Evolutionary conservation across 208 protist species (phyloP).

Genomic region (Strigomonas galati): DNA sequence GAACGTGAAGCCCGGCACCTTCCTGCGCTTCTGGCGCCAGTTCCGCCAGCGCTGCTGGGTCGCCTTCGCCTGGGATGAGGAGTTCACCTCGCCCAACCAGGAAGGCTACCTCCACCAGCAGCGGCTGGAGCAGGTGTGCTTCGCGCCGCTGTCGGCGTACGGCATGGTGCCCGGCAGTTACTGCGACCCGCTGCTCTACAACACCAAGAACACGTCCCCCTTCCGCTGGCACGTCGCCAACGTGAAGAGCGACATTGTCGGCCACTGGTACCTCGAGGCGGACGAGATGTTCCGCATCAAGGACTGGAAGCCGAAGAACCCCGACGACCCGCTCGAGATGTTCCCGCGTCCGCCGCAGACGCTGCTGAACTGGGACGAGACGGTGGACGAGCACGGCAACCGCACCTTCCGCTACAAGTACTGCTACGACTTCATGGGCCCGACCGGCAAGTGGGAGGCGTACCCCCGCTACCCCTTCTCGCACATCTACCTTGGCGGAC

Average conservation of each 20-base stretch:
- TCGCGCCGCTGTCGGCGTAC: slow-evolving; percentile 81
- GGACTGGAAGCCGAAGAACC: slow-evolving; percentile 88
- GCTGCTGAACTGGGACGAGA: slow-evolving; percentile 85
- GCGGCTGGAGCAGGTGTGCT: slow-evolving; percentile 87
- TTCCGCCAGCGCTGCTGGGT: slow-evolving; percentile 85
- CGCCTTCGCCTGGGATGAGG: slow-evolving; percentile 84
- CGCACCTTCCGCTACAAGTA: slow-evolving; percentile 90
- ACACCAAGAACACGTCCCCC: slow-evolving; percentile 88
- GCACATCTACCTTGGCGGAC: slow-evolving; percentile 71
- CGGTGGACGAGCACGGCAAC: slow-evolving; percentile 87
- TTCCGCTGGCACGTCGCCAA: slow-evolving; percentile 89
- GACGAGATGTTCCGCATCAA: slow-evolving; percentile 88
- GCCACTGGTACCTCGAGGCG: slow-evolving; percentile 90
- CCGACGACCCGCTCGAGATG: slow-evolving; percentile 86
- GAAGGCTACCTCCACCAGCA: slow-evolving; percentile 88
- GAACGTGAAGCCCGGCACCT: slow-evolving; percentile 78
- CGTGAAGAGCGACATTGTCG: slow-evolving; percentile 77
- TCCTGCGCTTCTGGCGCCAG: slow-evolving; percentile 84
- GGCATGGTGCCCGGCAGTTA: slow-evolving; percentile 89
- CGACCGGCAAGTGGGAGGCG: slow-evolving; percentile 84
- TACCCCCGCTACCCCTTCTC: slow-evolving; percentile 89
- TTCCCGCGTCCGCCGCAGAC: slow-evolving; percentile 84
- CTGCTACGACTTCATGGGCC: slow-evolving; percentile 85
- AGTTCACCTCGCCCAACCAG: slow-evolving; percentile 64
- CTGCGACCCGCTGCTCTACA: slow-evolving; percentile 89